Evolutionary conservation across 257 asterid genomes (phyloP), one percentile per base, ranked within the genome.

Genomic region (Paraleonurus japonicus): DNA sequence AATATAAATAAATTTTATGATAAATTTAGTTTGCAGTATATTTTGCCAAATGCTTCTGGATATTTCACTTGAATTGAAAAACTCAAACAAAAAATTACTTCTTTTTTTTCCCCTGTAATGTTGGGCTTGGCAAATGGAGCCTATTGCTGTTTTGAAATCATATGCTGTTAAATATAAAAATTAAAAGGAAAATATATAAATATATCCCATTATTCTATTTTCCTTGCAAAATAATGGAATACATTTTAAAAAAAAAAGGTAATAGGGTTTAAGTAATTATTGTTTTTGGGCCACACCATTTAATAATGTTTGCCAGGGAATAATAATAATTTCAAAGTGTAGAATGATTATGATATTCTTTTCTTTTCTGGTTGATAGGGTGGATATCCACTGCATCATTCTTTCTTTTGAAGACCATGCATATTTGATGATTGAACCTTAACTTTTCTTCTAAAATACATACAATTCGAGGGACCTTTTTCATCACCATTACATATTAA

Each of bases 261-360:
- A 17, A 59, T 13, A 17, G 45, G 74, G 72, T 75, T 24, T 24
- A 71, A 32, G 66, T 67, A 69, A 79, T 80, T 5, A 81, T 78
- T 78, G 32, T 19, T 63, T 60, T 48, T 81, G 87, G 94, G 86
- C 72, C 95, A 84, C 83, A 76, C 85, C 87, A 84, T 74, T 47
- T 59, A 69, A 35, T 59, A 47, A 74, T 84, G 89, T 73, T 82
- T 75, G 85, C 81, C 82, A 77, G 75, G 68, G 67, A 74, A 63
- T 64, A 65, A 77, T 43, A 61, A 76, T 76, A 48, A 72, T 58
- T 43, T 66, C 43, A 61, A 37, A 50, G 33, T 24, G 57, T 64
- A 61, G 22, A 78, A 83, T 81, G 53, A 82, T 76, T 69, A 50
- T 59, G 9, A 47, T 62, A 57, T 26, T 75, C 71, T 47, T 59